Evolutionary conservation across 2,329 filamentous ascomycete species (phyloP).

Genomic region (Alternaria alternata): DNA sequence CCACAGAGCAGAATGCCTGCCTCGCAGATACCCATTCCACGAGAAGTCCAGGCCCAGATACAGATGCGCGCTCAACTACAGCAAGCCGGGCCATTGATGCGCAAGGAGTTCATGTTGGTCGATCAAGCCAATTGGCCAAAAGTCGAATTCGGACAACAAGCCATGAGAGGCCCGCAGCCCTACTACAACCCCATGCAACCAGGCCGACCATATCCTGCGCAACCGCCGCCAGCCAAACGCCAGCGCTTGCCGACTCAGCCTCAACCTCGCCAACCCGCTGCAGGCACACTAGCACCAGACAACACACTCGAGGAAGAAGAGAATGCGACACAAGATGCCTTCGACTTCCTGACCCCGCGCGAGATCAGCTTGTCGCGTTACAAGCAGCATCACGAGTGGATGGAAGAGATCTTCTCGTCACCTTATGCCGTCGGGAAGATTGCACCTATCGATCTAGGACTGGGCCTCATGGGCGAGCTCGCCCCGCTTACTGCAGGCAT

Average conservation of each 20-base stretch:
- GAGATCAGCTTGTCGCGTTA: slow-evolving; percentile 90
- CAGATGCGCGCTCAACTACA: slow-evolving; percentile 69
- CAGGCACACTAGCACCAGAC: slow-evolving; percentile 46
- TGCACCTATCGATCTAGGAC: slow-evolving; percentile 82
- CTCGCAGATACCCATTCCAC: slow-evolving; percentile 68
- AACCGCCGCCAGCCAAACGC: slow-evolving; percentile 58
- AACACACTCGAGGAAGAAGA: slow-evolving; percentile 82
- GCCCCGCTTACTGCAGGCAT: slow-evolving; percentile 83
- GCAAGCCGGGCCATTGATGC: slow-evolving; percentile 76
- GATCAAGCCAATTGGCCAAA: slow-evolving; percentile 91
- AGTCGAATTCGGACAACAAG: slow-evolving; percentile 70
- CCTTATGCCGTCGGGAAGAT: slow-evolving; percentile 88
- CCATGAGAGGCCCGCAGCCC: slow-evolving; percentile 36
- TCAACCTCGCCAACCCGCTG: slow-evolving; percentile 53
- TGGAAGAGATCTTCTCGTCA: slow-evolving; percentile 95
- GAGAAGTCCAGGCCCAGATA: slow-evolving; percentile 68
- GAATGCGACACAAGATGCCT: slow-evolving; percentile 84
- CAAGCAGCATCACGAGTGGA: slow-evolving; percentile 97
- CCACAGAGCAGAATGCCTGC: slow-evolving; percentile 76
- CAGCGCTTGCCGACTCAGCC: slow-evolving; percentile 52
- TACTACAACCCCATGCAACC: slow-evolving; percentile 50
- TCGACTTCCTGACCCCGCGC: slow-evolving; percentile 87
- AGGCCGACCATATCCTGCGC: slow-evolving; percentile 43
- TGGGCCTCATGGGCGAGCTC: slow-evolving; percentile 81
- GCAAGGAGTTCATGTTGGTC: slow-evolving; percentile 93